Conservation (phyloP, 2,329 filamentous ascomycete species). For the Mollisiaceae sp. region DNA sequence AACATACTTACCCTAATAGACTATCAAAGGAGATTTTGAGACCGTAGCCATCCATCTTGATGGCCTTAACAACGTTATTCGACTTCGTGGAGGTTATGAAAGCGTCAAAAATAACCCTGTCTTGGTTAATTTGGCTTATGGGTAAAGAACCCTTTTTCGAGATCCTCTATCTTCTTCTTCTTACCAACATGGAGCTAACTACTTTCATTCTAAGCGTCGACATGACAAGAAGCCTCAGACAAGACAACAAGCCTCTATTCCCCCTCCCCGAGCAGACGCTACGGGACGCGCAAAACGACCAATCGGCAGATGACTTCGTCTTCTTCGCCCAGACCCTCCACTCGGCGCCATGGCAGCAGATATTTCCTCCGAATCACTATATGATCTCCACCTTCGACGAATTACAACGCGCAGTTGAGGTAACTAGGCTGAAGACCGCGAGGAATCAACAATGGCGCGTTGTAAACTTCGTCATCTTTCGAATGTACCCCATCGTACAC, state of each 20-base stretch:
- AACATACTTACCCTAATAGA: not conserved
- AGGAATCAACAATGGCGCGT: constrained; percentile 4
- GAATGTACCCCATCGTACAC: constrained; percentile 12
- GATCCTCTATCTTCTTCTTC: not conserved
- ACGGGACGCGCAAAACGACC: constrained; percentile 8
- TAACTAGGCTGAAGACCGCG: not conserved
- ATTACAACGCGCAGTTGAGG: not conserved
- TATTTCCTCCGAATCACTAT: constrained; percentile 3
- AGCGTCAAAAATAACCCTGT: not conserved
- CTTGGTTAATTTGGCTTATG: constrained; percentile 3
- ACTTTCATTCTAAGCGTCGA: constrained; percentile 6
- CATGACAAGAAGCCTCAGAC: constrained; percentile 12
- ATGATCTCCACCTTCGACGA: constrained; percentile 6
- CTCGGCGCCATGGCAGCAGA: not conserved
- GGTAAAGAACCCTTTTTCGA: not conserved
- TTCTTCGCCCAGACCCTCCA: not conserved
- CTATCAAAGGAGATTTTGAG: constrained; percentile 10
- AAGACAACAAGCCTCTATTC: constrained; percentile 14
- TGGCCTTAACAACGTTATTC: constrained; percentile 5
- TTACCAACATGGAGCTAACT: not conserved
- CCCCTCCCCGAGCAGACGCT: constrained; percentile 2
- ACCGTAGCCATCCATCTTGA: constrained; percentile 2
- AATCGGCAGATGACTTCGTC: constrained; percentile 4
- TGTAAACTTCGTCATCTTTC: constrained; percentile 6
- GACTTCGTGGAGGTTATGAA: constrained; percentile 1